Conservation (phyloP, 176 grass and related monocot species). For the Carex cristatella region DNA sequence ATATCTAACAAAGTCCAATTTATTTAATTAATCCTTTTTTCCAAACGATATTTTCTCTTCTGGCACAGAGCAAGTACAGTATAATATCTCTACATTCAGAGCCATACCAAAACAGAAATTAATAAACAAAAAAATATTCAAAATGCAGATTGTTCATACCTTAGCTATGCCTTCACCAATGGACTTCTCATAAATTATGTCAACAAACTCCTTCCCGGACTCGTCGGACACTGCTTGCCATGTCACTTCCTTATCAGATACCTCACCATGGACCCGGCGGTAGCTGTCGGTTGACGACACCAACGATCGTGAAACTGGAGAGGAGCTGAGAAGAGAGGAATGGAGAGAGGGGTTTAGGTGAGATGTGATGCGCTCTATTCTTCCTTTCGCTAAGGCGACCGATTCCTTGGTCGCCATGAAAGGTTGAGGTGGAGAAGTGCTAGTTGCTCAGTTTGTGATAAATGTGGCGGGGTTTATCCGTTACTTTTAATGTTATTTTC, state of each 20-base stretch:
- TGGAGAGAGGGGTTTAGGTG: slow-evolving; percentile 43
- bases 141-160: slow-evolving; percentile 24
- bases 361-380: slow-evolving; percentile 46
- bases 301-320: slow-evolving; percentile 4
- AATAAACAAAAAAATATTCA: not conserved
- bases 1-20: not conserved
- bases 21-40: not conserved
- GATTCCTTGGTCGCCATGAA: slow-evolving; percentile 16
- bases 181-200: slow-evolving; percentile 89
- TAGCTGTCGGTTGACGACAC: slow-evolving; percentile 55
- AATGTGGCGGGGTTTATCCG: slow-evolving; percentile 1
- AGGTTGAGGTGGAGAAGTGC: not conserved
- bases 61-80: not conserved
- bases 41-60: not conserved
- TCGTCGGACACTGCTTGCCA: slow-evolving; percentile 58
- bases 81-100: not conserved
- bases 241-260: slow-evolving; percentile 43
- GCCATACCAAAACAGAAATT: not conserved
- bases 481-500: not conserved
- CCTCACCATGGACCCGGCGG: slow-evolving; percentile 55
- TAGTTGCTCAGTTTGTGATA: not conserved
- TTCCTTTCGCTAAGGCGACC: slow-evolving; percentile 43
- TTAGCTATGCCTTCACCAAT: slow-evolving; percentile 82
- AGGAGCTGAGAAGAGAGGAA: slow-evolving; percentile 9
- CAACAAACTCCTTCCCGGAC: slow-evolving; percentile 56